Evolutionary conservation across 192 early-diverging fungal genomes (phyloP), one percentile per base, ranked within the genome.

Genomic region (Helicostylum pulchrum): DNA sequence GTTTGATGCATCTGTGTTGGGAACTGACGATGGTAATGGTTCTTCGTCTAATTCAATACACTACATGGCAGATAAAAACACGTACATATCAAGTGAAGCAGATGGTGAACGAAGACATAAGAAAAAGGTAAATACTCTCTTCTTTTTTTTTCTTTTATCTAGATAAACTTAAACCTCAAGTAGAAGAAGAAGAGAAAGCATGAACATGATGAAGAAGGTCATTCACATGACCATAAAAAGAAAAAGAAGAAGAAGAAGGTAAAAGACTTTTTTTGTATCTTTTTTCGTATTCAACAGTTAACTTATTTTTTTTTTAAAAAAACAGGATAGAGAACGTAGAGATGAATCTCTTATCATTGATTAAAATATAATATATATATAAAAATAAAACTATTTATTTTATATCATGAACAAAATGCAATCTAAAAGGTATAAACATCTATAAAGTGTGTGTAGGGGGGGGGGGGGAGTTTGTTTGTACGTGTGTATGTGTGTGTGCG

Each of bases 211-310:
- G 66, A 71, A 54, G 74, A 65, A 15, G 65, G 63, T 19, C 59
- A 73, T 36, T 36, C 34, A 45, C 68, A 71, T 32, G 63, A 52
- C 19, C 63, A 75, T 9, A 65, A 71, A 19, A 71, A 76, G 50
- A 76, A 71, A 62, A 76, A 76, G 55, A 76, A 76, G 63, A 76
- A 76, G 53, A 76, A 72, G 52, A 76, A 68, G 70, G 74, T 70
- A 69, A 47, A 47, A 47, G n/a, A 47, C 36, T n/a, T n/a, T n/a
- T n/a, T n/a, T n/a, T n/a, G n/a, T n/a, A n/a, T n/a, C 34, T 36
- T 3, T 36, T 5, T 36, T 36, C 3, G 3, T 7, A 7, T 5
- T 36, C 34, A 5, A 36, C 34, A 36, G 4, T 36, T 36, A 26
- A 26, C 26, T 26, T 26, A 26, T 26, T 2, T 26, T 26, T 2